phyloP scores from a whole-genome alignment of 768 basidiomycete genomes.

The Tricholoma furcatifolium region DNA sequence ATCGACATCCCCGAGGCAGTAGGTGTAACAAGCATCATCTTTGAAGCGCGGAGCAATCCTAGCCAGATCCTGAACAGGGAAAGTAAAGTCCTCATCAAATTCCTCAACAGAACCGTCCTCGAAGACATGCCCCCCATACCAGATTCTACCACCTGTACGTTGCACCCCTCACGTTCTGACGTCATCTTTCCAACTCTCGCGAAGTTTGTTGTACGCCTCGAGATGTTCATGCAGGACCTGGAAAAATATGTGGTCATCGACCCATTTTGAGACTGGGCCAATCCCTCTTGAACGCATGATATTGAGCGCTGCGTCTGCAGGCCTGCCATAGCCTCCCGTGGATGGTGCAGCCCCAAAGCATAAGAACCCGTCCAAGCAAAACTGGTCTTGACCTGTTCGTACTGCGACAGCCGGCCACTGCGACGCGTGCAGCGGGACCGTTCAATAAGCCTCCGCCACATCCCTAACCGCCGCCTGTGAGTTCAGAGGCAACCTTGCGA shows the following conservation, averaged over 20 bases:
- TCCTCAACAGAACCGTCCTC: no score
- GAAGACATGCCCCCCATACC: slow-evolving; percentile 18
- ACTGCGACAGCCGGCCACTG: slow-evolving; percentile 15
- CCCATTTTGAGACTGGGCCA: no score
- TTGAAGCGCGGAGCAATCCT: background rate
- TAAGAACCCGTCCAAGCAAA: no score
- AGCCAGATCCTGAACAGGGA: background rate
- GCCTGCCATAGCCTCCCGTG: slow-evolving; percentile 3
- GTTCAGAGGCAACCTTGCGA: no score
- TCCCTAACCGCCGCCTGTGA: no score
- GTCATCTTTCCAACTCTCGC: background rate
- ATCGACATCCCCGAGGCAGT: no score
- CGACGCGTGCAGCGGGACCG: background rate
- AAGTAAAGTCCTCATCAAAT: no score
- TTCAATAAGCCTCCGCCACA: no score
- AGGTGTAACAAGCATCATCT: no score
- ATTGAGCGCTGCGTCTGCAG: slow-evolving; percentile 2
- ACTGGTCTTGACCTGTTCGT: background rate
- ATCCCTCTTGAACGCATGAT: slow-evolving; percentile 22
- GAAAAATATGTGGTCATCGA: no score
- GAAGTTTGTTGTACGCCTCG: slow-evolving; percentile 17
- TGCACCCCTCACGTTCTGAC: slow-evolving; percentile 1
- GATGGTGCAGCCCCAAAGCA: no score
- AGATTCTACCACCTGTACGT: slow-evolving; percentile 8
- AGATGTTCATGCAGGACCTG: slow-evolving; percentile 21